Conservation (phyloP, 2,329 filamentous ascomycete genomes). For the Neonectria neomacrospora region DNA sequence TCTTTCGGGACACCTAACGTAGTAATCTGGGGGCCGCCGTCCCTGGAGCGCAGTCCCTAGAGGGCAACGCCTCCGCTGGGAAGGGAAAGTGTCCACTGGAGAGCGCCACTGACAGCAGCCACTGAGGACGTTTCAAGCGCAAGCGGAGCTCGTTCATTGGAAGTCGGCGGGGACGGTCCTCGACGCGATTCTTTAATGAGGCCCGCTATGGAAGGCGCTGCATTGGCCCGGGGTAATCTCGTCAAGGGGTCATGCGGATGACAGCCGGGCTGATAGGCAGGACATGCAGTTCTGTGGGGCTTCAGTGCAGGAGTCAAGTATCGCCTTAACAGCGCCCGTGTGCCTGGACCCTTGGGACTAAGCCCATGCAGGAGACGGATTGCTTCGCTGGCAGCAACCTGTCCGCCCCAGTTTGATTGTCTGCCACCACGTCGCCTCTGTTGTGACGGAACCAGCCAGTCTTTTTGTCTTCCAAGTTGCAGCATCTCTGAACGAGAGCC, state of each 20-base stretch:
- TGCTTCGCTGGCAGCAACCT: constrained; percentile 39
- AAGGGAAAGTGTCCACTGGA: constrained; percentile 25
- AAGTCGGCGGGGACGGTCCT: neutral
- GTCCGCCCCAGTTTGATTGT: constrained; percentile 14
- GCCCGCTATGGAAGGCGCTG: constrained; percentile 41
- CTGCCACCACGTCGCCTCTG: constrained; percentile 26
- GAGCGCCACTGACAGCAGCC: constrained; percentile 6
- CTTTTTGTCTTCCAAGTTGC: constrained; percentile 6
- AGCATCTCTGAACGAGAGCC: constrained; percentile 16
- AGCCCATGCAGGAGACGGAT: constrained; percentile 25
- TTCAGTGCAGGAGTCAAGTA: neutral
- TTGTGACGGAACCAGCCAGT: constrained; percentile 11
- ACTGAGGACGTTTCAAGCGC: constrained; percentile 1
- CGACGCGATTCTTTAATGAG: constrained; percentile 38
- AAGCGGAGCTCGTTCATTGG: neutral
- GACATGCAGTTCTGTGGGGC: constrained; percentile 7
- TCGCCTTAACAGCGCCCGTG: constrained; percentile 7
- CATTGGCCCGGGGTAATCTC: constrained; percentile 45
- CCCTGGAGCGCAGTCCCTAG: neutral
- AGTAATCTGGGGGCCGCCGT: neutral
- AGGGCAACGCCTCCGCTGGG: constrained; percentile 4
- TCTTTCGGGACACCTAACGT: constrained; percentile 5
- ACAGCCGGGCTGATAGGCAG: constrained; percentile 15
- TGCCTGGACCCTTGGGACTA: constrained; percentile 23
- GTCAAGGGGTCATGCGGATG: constrained; percentile 30